Conservation (phyloP, 129 eudicot species). For the Daucus carota region DH1_v3.0 NC_030382.2:54717001-54717500, state of each 20-base stretch:
- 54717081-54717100: conserved; percentile 24
- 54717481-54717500: background rate
- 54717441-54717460: background rate
- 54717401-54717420: background rate
- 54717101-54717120: background rate
- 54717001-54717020: background rate
- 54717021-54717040: background rate
- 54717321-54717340: background rate
- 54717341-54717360: background rate
- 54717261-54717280: background rate
- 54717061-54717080: conserved; percentile 36
- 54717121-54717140: background rate
- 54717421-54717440: background rate
- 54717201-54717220: background rate
- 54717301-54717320: background rate
- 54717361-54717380: background rate
- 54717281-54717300: background rate
- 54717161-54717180: background rate
- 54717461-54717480: background rate
- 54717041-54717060: conserved; percentile 25
- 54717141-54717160: background rate
- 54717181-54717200: background rate
- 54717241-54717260: background rate
- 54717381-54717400: background rate
- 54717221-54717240: background rate